These are phyloP conservation scores for Metschnikowia gelsemii DNA, from an alignment of 805 yeast species.

Conservation along the genomic window DNA sequence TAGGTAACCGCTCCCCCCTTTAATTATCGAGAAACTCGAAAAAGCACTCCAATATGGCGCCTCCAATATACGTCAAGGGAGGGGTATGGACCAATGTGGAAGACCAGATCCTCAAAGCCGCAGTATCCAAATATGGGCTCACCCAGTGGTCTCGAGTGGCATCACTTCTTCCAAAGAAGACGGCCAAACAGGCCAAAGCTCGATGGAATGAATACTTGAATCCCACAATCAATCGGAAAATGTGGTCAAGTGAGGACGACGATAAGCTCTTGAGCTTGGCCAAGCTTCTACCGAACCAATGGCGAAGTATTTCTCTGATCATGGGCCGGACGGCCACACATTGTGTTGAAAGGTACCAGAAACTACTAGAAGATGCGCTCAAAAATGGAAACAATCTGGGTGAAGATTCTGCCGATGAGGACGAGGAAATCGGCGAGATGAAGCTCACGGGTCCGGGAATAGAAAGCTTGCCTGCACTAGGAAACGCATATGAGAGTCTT, in stretches of 20 bases:
- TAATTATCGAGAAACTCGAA: no score
- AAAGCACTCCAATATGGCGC: constrained; percentile 26
- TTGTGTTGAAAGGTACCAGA: constrained; percentile 82
- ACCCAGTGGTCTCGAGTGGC: constrained; percentile 95
- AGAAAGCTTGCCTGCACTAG: constrained; percentile 47
- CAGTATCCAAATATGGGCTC: constrained; percentile 88
- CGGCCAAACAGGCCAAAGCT: constrained; percentile 88
- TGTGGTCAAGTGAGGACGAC: constrained; percentile 80
- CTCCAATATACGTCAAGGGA: constrained; percentile 74
- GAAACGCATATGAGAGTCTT: constrained; percentile 62
- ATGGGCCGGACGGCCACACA: constrained; percentile 84
- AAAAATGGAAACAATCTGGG: constrained; percentile 26
- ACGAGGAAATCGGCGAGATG: constrained; percentile 27
- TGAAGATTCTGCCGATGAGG: constrained; percentile 28
- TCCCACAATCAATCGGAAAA: constrained; percentile 62
- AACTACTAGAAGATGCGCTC: constrained; percentile 53
- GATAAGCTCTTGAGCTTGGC: constrained; percentile 64
- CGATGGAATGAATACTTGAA: constrained; percentile 89
- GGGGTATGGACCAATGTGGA: constrained; percentile 86
- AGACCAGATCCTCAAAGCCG: constrained; percentile 87
- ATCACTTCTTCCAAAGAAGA: constrained; percentile 77
- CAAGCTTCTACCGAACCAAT: constrained; percentile 80
- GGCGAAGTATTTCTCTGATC: constrained; percentile 85
- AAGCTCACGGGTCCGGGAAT: constrained; percentile 52
- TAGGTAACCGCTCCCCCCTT: no score